Conservation (phyloP, 2,329 filamentous ascomycete genomes). For the Hawksworthiomyces lignivorus region DNA sequence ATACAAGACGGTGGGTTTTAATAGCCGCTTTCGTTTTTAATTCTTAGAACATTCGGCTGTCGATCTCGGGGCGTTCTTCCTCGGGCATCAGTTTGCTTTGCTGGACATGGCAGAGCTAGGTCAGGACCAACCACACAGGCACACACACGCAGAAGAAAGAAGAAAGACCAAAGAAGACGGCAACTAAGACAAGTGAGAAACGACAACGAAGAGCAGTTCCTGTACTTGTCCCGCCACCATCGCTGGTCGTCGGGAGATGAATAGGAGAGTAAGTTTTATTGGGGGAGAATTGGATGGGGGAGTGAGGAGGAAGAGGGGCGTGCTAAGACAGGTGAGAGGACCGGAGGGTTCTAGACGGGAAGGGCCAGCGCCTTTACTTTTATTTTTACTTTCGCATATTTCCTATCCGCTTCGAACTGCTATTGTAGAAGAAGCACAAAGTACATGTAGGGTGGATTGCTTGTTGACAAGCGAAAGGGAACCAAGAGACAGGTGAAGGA, state of each 20-base stretch:
- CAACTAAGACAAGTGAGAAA: not conserved
- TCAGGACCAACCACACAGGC: not conserved
- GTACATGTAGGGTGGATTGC: no score
- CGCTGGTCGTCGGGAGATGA: conserved; percentile 2
- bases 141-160: not conserved
- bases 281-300: not conserved
- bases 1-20: no score
- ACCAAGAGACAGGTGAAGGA: not conserved
- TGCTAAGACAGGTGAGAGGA: not conserved
- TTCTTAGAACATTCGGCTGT: not conserved
- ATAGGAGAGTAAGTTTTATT: no score
- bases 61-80: not conserved
- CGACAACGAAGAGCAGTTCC: not conserved
- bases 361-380: no score
- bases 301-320: not conserved
- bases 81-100: conserved; percentile 1
- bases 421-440: no score
- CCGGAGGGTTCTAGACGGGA: not conserved
- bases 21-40: no score
- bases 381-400: no score
- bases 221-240: not conserved
- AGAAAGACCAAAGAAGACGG: not conserved
- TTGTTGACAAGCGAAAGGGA: no score
- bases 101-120: not conserved
- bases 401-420: no score